These are phyloP conservation scores for Jasminum sambac DNA, from an alignment of 257 asterid genomes.

Conservation along the genomic window DNA sequence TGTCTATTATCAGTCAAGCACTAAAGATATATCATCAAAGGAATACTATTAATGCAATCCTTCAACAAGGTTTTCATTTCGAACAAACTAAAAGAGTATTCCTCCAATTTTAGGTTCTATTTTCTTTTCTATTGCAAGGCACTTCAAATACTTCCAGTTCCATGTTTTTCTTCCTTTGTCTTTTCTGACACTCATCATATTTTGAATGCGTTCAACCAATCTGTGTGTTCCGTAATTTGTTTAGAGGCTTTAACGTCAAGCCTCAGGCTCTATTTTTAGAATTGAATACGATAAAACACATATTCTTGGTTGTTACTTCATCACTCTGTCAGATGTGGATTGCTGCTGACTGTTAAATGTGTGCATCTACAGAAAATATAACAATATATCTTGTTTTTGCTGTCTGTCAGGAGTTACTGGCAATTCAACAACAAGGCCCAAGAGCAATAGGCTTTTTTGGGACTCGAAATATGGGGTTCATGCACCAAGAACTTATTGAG, in stretches of 20 bases:
- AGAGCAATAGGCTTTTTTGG: conserved; percentile 93
- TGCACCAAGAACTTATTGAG: conserved; percentile 99
- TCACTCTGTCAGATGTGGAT: neutral
- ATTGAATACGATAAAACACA: neutral
- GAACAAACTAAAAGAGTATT: neutral
- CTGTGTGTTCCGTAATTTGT: neutral
- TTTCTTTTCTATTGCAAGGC: neutral
- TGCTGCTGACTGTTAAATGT: neutral
- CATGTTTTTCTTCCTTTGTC: neutral
- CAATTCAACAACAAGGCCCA: conserved; percentile 99
- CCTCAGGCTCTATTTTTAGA: neutral
- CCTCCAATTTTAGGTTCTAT: neutral
- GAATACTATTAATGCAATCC: neutral
- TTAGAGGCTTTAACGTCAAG: neutral
- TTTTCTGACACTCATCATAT: neutral
- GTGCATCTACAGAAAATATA: neutral
- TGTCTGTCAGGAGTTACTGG: conserved; percentile 75
- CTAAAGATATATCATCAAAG: neutral
- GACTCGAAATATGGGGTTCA: conserved; percentile 97
- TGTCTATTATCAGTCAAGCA: neutral
- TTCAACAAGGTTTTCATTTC: neutral
- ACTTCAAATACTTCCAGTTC: neutral
- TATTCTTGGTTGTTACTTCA: neutral
- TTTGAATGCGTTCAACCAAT: neutral
- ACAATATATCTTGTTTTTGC: neutral